Evolutionary conservation across 441 rosid species (phyloP).

Genomic region (Pelargonium cotyledonis): DNA sequence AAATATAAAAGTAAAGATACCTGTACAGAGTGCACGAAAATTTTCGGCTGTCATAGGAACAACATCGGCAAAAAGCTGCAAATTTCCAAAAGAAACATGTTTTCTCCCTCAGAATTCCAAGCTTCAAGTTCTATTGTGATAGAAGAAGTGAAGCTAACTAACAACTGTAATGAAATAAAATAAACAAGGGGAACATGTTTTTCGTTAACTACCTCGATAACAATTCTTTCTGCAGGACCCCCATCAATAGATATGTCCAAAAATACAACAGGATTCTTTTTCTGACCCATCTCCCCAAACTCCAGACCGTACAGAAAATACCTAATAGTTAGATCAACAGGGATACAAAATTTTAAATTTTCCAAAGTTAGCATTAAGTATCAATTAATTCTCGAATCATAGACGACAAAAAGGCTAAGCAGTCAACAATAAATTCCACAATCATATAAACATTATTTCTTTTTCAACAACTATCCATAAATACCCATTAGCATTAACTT

Average conservation of each 20-base stretch:
- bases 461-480: not conserved
- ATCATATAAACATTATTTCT: not conserved
- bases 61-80: slow-evolving; percentile 79
- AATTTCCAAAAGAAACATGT: slow-evolving; percentile 16
- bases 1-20: slow-evolving; percentile 29
- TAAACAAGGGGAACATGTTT: not conserved
- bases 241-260: slow-evolving; percentile 68
- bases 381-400: not conserved
- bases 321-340: slow-evolving; percentile 10
- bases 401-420: too few relatives aligned
- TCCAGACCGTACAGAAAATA: slow-evolving; percentile 11
- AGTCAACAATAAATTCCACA: not conserved
- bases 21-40: slow-evolving; percentile 91
- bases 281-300: slow-evolving; percentile 54
- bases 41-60: slow-evolving; percentile 97
- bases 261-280: slow-evolving; percentile 68
- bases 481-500: too few relatives aligned
- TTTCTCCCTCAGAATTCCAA: not conserved
- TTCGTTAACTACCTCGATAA: slow-evolving; percentile 59
- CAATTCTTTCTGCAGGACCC: slow-evolving; percentile 61
- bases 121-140: not conserved
- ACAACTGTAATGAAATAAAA: not conserved
- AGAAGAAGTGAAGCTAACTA: not conserved
- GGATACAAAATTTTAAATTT: not conserved
- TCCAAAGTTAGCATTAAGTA: not conserved